Conservation (phyloP, 2,329 filamentous ascomycete genomes). For the Scleromitrula shiraiana region DNA sequence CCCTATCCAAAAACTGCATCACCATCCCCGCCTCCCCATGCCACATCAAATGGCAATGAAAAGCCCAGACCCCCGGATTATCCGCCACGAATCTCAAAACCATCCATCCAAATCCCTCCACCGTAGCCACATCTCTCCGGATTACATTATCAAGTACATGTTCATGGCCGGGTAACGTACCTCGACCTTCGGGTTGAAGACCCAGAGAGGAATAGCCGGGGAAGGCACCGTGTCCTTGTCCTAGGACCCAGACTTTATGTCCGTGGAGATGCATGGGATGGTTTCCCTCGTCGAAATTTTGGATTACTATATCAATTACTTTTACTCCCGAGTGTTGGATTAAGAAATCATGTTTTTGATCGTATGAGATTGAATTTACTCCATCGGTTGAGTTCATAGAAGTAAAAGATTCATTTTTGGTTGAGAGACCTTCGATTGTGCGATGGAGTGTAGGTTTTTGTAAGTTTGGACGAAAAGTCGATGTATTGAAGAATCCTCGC, state of each 20-base stretch:
- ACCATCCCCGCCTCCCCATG: constrained; percentile 49
- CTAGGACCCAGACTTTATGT: constrained; percentile 57
- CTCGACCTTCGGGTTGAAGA: constrained; percentile 30
- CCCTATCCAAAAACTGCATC: constrained; percentile 49
- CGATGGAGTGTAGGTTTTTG: constrained; percentile 42
- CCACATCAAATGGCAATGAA: constrained; percentile 53
- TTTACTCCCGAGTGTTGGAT: constrained; percentile 51
- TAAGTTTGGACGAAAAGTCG: constrained; percentile 43
- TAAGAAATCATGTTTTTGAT: constrained; percentile 44
- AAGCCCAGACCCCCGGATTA: constrained; percentile 49
- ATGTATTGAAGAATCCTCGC: constrained; percentile 50
- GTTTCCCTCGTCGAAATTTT: constrained; percentile 63
- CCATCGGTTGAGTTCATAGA: constrained; percentile 39
- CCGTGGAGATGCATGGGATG: constrained; percentile 74
- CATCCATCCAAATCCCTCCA: constrained; percentile 47
- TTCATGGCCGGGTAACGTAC: constrained; percentile 30
- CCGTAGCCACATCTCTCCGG: constrained; percentile 44
- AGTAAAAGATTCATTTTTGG: constrained; percentile 39
- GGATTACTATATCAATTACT: constrained; percentile 68
- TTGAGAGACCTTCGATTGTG: constrained; percentile 37
- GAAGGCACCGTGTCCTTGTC: constrained; percentile 55
- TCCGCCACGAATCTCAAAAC: constrained; percentile 47
- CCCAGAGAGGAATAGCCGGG: constrained; percentile 35
- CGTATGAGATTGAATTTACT: constrained; percentile 42
- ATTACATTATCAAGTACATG: constrained; percentile 33